Evolutionary conservation across 495 filamentous ascomycete genomes (phyloP), one percentile per base, ranked within the genome.

Genomic region (Penicillium desertorum): DNA sequence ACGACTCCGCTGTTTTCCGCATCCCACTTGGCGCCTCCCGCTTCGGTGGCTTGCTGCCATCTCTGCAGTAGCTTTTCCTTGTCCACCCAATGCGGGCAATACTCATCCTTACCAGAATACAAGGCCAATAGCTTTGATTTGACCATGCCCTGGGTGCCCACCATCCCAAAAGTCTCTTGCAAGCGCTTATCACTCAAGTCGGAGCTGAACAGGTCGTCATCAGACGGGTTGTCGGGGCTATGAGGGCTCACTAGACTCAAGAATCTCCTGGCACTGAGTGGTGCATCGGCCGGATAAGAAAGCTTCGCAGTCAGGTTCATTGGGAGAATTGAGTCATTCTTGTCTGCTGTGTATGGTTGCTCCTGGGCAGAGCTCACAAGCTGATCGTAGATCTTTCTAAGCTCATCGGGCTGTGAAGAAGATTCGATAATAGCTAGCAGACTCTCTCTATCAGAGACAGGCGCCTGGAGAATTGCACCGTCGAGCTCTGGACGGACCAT

Each of bases 161-260:
- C 71, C 52, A 49, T 67, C 2, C 89, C 90, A 81, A 94, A 96
- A 25, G 81, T 89, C 43, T 72, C 62, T 44, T 58, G 51, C 43
- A 92, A 70, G 51, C 79, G 70, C 47, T 81, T 71, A 46, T 89
- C 86, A 0, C 70, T 66, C 45, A 96, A 73, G 68, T 93, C 90
- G 7, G 88, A 88, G 56, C 87, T 90, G 74, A 97, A 98, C 60
- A 88, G 88, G 69, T 98, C 94, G 71, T 98, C 93, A 46, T 87
- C 86, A 12, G 89, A 87, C 5, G 76, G 79, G 29, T 69, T 58
- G 70, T 84, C 63, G 27, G 81, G 71, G 45, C 73, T 76, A 25
- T 79, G 79, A 1, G 79, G 77, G 39, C 79, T 85, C 7, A 78
- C 80, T 22, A 97, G 76, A 54, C 84, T 83, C 27, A 84, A 66